These are phyloP conservation scores for Alliaria petiolata DNA, from an alignment of 345 rosid species.

Conservation along the genomic window DNA sequence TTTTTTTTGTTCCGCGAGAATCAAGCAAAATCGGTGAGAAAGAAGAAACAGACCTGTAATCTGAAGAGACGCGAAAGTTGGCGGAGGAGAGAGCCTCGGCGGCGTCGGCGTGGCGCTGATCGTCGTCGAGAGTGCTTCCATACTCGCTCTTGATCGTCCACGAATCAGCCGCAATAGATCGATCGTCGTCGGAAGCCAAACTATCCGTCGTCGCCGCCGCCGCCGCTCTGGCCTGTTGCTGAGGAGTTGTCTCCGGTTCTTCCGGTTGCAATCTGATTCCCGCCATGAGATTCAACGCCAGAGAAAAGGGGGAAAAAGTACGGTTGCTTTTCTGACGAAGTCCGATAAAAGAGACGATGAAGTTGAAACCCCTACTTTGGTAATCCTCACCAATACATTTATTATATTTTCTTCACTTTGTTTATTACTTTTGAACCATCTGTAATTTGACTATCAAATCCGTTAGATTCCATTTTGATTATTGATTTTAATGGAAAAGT, in stretches of 20 bases:
- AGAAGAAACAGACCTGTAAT: conserved; percentile 48
- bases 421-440: background rate
- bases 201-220: conserved; percentile 42
- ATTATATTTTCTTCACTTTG: background rate
- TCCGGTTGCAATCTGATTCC: conserved; percentile 58
- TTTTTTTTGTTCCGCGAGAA: background rate
- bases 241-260: conserved; percentile 50
- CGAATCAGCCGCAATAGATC: conserved; percentile 95
- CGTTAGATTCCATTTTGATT: no score
- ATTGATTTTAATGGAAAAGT: no score
- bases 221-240: conserved; percentile 33
- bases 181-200: conserved; percentile 93
- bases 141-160: conserved; percentile 99
- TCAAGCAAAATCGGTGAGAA: background rate
- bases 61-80: conserved; percentile 72
- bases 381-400: background rate
- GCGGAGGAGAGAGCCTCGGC: conserved; percentile 80
- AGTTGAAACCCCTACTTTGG: conserved; percentile 1
- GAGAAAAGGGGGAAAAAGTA: background rate
- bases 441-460: background rate
- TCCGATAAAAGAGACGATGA: conserved; percentile 5
- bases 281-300: conserved; percentile 49
- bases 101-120: conserved; percentile 97
- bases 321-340: conserved; percentile 14
- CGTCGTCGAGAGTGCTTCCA: conserved; percentile 97